Evolutionary conservation across 768 basidiomycete species (phyloP).

Genomic region (Boletales sp.): DNA sequence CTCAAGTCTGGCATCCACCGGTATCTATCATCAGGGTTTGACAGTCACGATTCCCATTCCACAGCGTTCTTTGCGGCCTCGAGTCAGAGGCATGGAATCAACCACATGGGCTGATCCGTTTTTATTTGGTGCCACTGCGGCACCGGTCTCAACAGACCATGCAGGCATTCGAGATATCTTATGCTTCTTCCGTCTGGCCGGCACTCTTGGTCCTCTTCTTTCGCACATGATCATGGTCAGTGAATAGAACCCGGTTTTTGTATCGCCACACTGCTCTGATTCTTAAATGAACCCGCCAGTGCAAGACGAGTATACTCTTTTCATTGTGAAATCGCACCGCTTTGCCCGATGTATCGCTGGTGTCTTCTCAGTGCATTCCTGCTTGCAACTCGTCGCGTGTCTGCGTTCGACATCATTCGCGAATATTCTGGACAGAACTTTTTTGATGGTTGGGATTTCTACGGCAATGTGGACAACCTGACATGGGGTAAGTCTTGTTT

Average conservation of each 20-base stretch:
- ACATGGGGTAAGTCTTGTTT: slow-evolving; percentile 35
- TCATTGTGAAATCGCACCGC: neutral
- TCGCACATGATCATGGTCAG: neutral
- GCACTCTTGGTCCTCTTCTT: neutral
- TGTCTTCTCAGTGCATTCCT: neutral
- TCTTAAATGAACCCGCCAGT: slow-evolving; percentile 5
- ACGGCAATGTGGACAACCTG: slow-evolving; percentile 45
- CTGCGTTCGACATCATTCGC: slow-evolving; percentile 36
- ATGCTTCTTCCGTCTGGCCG: neutral
- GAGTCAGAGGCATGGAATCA: neutral
- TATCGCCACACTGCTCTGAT: neutral
- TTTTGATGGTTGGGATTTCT: slow-evolving; percentile 56
- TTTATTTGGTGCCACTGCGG: neutral
- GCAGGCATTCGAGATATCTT: too few relatives aligned
- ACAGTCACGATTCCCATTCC: neutral
- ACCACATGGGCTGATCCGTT: neutral
- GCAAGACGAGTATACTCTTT: neutral
- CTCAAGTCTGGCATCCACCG: neutral
- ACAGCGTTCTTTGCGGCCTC: neutral
- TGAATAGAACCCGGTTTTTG: neutral
- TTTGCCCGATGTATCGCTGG: slow-evolving; percentile 11
- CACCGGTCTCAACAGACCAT: neutral
- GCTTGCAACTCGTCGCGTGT: slow-evolving; percentile 2
- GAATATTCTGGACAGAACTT: slow-evolving; percentile 49
- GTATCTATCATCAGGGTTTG: neutral